A percentile compares a stretch with the other conserved stretches of the same genome.
Evolutionary conservation across 768 basidiomycete species (phyloP).

Genomic region (Amanita muscaria): DNA sequence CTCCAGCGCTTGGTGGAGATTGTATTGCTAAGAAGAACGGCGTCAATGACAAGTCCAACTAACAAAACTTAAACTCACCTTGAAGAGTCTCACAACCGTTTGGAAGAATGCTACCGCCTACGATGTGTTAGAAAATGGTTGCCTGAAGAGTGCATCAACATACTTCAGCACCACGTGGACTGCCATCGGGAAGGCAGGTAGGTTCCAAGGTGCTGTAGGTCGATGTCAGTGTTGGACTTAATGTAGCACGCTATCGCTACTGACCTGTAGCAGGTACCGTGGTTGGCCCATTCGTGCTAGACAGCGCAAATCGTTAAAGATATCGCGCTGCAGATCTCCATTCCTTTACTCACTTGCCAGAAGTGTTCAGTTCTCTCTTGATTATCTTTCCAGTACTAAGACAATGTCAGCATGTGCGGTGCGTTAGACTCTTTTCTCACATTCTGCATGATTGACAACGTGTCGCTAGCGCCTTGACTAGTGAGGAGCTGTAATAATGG

Average conservation of each 20-base stretch:
- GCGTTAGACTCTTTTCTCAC: slow-evolving; percentile 10
- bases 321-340: neutral
- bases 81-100: slow-evolving; percentile 18
- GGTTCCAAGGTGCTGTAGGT: slow-evolving; percentile 39
- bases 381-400: slow-evolving; percentile 44
- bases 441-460: slow-evolving; percentile 41
- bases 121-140: neutral
- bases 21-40: neutral
- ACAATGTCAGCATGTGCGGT: neutral
- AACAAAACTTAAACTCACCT: neutral
- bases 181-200: slow-evolving; percentile 43
- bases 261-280: slow-evolving; percentile 42
- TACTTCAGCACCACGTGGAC: slow-evolving; percentile 46
- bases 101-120: slow-evolving; percentile 55
- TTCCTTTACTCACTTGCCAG: slow-evolving; percentile 41
- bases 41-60: neutral
- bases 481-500: slow-evolving; percentile 39
- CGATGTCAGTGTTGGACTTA: neutral
- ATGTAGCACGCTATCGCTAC: neutral
- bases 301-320: slow-evolving; percentile 1
- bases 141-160: neutral
- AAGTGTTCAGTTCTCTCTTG: slow-evolving; percentile 44
- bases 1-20: neutral
- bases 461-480: slow-evolving; percentile 39
- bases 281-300: slow-evolving; percentile 53